These are phyloP conservation scores for Metschnikowia gelsemii DNA, from an alignment of 805 yeast genomes.

Conservation along the genomic window DNA sequence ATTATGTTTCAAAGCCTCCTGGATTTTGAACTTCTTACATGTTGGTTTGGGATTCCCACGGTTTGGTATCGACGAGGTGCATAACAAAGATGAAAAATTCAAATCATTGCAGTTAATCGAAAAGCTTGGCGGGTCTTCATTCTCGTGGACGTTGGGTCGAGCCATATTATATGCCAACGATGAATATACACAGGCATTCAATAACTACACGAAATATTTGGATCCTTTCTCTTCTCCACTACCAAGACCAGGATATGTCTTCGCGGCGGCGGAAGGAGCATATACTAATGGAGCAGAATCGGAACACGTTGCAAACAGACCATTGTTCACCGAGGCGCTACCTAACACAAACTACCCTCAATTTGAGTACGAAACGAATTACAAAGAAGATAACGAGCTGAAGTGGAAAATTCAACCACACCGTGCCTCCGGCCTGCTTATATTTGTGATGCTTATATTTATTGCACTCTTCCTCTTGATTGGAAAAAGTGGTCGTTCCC, in stretches of 20 bases:
- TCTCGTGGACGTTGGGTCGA: conserved; percentile 58
- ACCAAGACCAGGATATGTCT: conserved; percentile 47
- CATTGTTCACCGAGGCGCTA: conserved; percentile 32
- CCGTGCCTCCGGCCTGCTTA: conserved; percentile 39
- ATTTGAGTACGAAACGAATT: conserved; percentile 32
- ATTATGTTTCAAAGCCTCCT: conserved; percentile 60
- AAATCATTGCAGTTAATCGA: conserved; percentile 46
- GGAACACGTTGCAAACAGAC: conserved; percentile 41
- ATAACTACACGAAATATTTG: conserved; percentile 27
- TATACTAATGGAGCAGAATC: conserved; percentile 57
- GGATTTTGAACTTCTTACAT: conserved; percentile 57
- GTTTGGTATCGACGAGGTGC: conserved; percentile 41
- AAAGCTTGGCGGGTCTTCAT: conserved; percentile 41
- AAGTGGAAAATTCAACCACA: conserved; percentile 46
- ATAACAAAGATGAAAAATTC: conserved; percentile 22
- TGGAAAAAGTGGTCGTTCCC: conserved; percentile 29
- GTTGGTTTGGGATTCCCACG: conserved; percentile 61
- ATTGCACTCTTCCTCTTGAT: conserved; percentile 33
- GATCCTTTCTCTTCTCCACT: conserved; percentile 18
- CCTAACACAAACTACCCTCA: conserved; percentile 21
- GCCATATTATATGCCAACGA: conserved; percentile 62
- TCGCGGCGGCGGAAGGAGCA: conserved; percentile 47
- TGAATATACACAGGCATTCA: conserved; percentile 47
- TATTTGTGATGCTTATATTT: conserved; percentile 27
- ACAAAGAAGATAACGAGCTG: conserved; percentile 33